phyloP scores from a whole-genome alignment of 1,284 basidiomycete genomes.

The Cutaneotrichosporon daszewskae region DNA sequence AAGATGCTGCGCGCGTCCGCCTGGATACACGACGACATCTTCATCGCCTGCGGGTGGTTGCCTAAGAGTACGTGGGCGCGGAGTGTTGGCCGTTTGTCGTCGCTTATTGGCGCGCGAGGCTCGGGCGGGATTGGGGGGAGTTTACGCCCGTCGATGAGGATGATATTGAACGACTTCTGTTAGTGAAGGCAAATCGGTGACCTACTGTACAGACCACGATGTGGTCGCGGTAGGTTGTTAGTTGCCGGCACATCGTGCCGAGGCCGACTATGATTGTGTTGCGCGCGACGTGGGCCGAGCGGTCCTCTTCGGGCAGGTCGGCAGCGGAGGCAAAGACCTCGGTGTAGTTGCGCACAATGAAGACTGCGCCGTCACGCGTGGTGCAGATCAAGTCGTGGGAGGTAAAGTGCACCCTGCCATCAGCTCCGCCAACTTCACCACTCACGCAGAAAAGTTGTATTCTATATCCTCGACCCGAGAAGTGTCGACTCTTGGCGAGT shows the following conservation, averaged over 20 bases:
- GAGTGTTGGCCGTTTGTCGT: conserved; percentile 5
- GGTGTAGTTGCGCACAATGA: conserved; percentile 30
- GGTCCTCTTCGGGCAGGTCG: conserved; percentile 3
- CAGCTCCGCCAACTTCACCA: conserved; percentile 7
- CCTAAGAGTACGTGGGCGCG: conserved; percentile 16
- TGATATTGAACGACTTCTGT: conserved; percentile 16
- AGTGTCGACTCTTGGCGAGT: conserved; percentile 1
- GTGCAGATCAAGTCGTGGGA: conserved; percentile 29
- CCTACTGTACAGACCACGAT: conserved; percentile 23
- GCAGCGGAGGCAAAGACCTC: conserved; percentile 11
- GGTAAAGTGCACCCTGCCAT: conserved; percentile 28
- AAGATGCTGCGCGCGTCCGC: conserved; percentile 28
- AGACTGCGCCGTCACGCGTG: conserved; percentile 17
- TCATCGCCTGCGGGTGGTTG: conserved; percentile 20
- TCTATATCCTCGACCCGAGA: conserved; percentile 1
- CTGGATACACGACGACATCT: conserved; percentile 29
- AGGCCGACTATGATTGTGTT: conserved; percentile 22
- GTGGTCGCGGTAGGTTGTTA: conserved; percentile 28
- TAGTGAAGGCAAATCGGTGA: background rate
- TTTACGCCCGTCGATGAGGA: conserved; percentile 20
- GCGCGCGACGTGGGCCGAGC: conserved; percentile 9
- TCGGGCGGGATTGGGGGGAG: conserved; percentile 13
- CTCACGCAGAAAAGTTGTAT: conserved; percentile 26
- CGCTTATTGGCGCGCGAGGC: background rate
- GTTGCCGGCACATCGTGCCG: conserved; percentile 14